These are phyloP conservation scores for Scorias spongiosa DNA, from an alignment of 2,329 filamentous ascomycete genomes.

Conservation along the genomic window DNA sequence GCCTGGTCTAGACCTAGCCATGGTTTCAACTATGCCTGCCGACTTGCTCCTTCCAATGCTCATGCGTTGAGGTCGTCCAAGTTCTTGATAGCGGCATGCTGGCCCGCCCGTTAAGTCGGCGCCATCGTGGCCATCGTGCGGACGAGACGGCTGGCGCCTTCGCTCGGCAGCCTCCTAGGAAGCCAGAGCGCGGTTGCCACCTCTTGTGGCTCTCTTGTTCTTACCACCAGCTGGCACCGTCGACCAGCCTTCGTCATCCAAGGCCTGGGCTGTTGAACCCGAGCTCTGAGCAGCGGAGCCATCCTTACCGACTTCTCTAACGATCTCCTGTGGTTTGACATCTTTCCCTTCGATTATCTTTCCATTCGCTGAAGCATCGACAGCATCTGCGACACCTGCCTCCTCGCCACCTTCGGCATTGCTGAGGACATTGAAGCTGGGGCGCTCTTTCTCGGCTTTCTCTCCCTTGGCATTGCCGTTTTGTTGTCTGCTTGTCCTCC, in stretches of 20 bases:
- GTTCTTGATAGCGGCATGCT: no score
- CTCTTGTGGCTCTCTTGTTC: conserved; percentile 20
- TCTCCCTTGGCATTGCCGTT: conserved; percentile 15
- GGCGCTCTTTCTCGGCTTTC: conserved; percentile 14
- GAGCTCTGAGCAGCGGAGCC: conserved; percentile 17
- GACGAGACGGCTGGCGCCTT: not conserved
- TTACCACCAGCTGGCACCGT: conserved; percentile 34
- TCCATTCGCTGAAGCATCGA: conserved; percentile 34
- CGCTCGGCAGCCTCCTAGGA: conserved; percentile 4
- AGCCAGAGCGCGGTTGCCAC: conserved; percentile 9
- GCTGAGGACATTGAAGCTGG: conserved; percentile 33
- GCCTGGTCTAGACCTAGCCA: no score
- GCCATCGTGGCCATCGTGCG: not conserved
- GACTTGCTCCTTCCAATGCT: no score
- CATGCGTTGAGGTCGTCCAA: no score
- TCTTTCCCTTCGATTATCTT: conserved; percentile 37
- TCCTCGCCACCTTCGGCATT: conserved; percentile 24
- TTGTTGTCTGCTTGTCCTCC: conserved; percentile 13
- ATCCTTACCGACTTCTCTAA: conserved; percentile 29
- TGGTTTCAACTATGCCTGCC: no score
- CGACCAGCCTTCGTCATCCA: conserved; percentile 40
- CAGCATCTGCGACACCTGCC: conserved; percentile 23
- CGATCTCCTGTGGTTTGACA: conserved; percentile 40
- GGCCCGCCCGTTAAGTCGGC: no score
- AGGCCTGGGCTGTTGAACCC: conserved; percentile 27